phyloP scores from a whole-genome alignment of 1,284 basidiomycete species.

The Moniliophthora roreri region DNA sequence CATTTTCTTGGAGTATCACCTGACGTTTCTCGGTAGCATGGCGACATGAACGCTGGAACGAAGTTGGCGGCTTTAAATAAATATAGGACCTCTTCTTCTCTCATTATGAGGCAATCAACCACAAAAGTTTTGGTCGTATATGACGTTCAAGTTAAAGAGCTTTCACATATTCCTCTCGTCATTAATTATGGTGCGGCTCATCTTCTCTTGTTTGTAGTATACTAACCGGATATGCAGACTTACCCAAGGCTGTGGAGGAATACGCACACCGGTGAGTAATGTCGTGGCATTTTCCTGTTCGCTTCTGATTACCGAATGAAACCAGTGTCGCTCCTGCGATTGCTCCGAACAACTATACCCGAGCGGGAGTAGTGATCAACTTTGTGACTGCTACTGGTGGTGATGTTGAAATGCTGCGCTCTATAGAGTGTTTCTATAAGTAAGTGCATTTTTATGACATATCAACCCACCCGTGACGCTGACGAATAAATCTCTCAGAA shows the following conservation, averaged over 20 bases:
- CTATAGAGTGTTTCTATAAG: conserved; percentile 97
- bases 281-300: background rate
- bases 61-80: conserved; percentile 81
- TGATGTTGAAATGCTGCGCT: conserved; percentile 96
- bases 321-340: conserved; percentile 77
- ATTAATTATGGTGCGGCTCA: conserved; percentile 79
- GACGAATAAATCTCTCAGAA: conserved; percentile 44
- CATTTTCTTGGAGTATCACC: conserved; percentile 1
- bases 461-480: background rate
- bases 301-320: conserved; percentile 13
- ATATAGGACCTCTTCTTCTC: conserved; percentile 62
- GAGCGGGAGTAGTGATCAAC: conserved; percentile 89
- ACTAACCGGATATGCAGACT: conserved; percentile 50
- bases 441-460: conserved; percentile 30
- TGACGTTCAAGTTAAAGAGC: conserved; percentile 90
- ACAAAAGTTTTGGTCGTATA: conserved; percentile 86
- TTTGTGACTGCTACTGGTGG: conserved; percentile 96
- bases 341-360: conserved; percentile 72
- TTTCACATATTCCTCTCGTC: conserved; percentile 87
- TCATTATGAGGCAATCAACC: conserved; percentile 57
- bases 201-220: background rate
- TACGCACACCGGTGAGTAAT: conserved; percentile 81
- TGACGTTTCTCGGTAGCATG: conserved; percentile 52
- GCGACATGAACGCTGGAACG: conserved; percentile 82
- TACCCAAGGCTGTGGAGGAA: conserved; percentile 94